Evolutionary conservation across 78 protist species (phyloP).

Genomic region (Ministeria vibrans): DNA sequence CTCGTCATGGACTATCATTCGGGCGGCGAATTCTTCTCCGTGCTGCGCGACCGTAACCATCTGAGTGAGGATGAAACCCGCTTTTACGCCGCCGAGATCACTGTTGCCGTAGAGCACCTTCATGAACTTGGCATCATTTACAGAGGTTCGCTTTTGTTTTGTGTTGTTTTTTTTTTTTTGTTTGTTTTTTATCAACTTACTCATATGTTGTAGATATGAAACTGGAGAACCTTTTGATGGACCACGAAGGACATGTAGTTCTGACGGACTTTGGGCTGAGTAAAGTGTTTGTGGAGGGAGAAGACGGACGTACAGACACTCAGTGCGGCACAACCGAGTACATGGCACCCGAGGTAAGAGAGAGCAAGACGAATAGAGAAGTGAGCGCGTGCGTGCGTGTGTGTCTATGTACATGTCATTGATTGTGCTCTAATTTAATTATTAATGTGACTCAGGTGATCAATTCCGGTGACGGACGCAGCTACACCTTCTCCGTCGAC

Average conservation of each 20-base stretch:
- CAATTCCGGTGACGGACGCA: constrained; percentile 54
- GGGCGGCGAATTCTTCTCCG: constrained; percentile 85
- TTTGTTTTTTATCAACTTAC: constrained; percentile 7
- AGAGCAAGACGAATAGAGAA: background rate
- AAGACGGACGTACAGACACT: constrained; percentile 54
- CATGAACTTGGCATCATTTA: constrained; percentile 82
- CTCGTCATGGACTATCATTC: constrained; percentile 62
- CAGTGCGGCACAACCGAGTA: constrained; percentile 96
- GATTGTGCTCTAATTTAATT: background rate
- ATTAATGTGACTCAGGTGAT: constrained; percentile 44
- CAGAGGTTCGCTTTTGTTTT: background rate
- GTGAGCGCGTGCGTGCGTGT: no score
- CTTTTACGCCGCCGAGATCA: constrained; percentile 82
- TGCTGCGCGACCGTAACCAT: constrained; percentile 16
- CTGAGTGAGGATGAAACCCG: constrained; percentile 56
- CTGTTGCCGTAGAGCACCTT: constrained; percentile 79
- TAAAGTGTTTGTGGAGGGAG: constrained; percentile 13
- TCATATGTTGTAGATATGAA: no score
- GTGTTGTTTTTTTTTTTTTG: background rate
- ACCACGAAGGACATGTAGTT: constrained; percentile 60
- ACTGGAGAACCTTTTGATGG: constrained; percentile 55
- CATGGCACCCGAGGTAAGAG: constrained; percentile 51
- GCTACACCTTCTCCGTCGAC: constrained; percentile 74
- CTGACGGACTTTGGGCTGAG: constrained; percentile 88
- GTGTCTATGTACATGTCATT: background rate